Evolutionary conservation across 225 moss, liverwort and hornwort genomes (phyloP).

Genomic region (Asterella californica): DNA sequence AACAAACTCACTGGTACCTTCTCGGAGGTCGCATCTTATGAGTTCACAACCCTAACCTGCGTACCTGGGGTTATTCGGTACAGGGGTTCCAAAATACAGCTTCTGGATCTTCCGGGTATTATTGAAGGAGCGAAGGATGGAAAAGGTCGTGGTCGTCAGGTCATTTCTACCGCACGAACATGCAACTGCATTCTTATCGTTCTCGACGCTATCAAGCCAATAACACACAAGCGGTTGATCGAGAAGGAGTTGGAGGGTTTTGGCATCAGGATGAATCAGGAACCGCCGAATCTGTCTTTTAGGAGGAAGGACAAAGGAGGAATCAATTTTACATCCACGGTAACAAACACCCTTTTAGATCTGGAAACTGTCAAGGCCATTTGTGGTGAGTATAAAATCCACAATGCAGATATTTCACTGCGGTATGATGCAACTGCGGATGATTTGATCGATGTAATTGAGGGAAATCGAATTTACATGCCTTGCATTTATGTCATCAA

Average conservation of each 20-base stretch:
- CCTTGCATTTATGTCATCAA: conserved; percentile 92
- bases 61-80: conserved; percentile 86
- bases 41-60: conserved; percentile 93
- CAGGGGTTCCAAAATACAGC: conserved; percentile 82
- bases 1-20: conserved; percentile 97
- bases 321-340: conserved; percentile 84
- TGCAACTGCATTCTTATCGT: conserved; percentile 94
- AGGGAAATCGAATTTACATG: conserved; percentile 94
- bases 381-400: conserved; percentile 88
- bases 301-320: conserved; percentile 94
- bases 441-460: conserved; percentile 89
- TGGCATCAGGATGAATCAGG: conserved; percentile 86
- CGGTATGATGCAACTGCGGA: conserved; percentile 89
- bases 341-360: conserved; percentile 67
- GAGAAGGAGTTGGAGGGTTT: conserved; percentile 96
- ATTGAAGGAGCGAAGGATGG: conserved; percentile 98
- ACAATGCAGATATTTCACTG: conserved; percentile 85
- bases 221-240: conserved; percentile 86
- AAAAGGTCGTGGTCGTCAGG: conserved; percentile 94
- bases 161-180: conserved; percentile 89
- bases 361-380: conserved; percentile 93
- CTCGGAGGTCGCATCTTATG: conserved; percentile 94
- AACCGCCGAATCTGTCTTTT: conserved; percentile 76
- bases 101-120: conserved; percentile 89
- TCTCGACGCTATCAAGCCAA: conserved; percentile 92